Evolutionary conservation across 2,329 filamentous ascomycete genomes (phyloP).

Genomic region (Venturia carpophila): DNA sequence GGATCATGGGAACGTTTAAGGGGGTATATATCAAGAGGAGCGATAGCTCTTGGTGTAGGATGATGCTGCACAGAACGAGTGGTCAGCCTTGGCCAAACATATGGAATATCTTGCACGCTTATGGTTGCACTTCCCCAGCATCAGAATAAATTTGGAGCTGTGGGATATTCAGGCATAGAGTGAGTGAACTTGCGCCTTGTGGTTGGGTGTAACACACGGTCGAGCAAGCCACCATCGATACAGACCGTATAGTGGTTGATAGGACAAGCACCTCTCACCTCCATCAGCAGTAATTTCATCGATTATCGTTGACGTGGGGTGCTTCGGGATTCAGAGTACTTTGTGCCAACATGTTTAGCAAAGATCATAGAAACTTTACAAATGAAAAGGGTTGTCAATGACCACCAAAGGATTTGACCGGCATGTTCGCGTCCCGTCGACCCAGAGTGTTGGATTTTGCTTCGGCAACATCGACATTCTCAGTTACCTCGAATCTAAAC

Average conservation of each 20-base stretch:
- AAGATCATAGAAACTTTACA: slow-evolving; percentile 5
- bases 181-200: slow-evolving; percentile 13
- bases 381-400: background rate
- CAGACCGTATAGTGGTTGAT: background rate
- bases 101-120: slow-evolving; percentile 11
- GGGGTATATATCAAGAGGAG: slow-evolving; percentile 3
- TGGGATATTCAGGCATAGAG: slow-evolving; percentile 8
- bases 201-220: slow-evolving; percentile 13
- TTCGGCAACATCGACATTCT: slow-evolving; percentile 7
- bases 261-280: background rate
- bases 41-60: slow-evolving; percentile 2
- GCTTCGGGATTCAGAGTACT: background rate
- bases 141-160: slow-evolving; percentile 8
- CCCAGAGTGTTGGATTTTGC: slow-evolving; percentile 3
- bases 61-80: slow-evolving; percentile 13
- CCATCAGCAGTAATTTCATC: slow-evolving; percentile 9
- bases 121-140: slow-evolving; percentile 10
- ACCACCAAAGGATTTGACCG: slow-evolving; percentile 6
- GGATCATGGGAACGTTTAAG: slow-evolving; percentile 5
- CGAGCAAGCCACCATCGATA: slow-evolving; percentile 11
- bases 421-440: slow-evolving; percentile 3
- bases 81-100: slow-evolving; percentile 3
- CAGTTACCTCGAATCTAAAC: slow-evolving; percentile 14
- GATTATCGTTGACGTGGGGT: slow-evolving; percentile 8
- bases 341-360: background rate